These are phyloP conservation scores for Aquilaria yunnanensis DNA, from an alignment of 345 rosid species.

Conservation along the genomic window DNA sequence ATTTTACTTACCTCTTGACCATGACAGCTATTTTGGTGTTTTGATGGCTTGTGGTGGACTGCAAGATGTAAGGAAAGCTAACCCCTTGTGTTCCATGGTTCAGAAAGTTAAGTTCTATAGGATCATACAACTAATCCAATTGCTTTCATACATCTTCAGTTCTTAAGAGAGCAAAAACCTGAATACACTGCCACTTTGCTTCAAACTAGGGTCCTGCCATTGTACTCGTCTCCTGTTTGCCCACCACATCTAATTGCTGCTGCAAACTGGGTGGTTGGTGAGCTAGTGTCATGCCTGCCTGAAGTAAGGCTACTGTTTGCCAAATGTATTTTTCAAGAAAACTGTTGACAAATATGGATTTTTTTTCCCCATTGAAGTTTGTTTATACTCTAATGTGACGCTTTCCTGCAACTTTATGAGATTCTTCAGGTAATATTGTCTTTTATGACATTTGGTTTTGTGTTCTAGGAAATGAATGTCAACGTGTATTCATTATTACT, in stretches of 20 bases:
- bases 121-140: neutral
- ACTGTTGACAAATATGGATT: neutral
- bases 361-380: conserved; percentile 4
- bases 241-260: conserved; percentile 75
- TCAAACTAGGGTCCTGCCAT: conserved; percentile 54
- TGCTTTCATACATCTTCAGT: conserved; percentile 37
- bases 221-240: conserved; percentile 38
- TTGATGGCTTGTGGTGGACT: conserved; percentile 82
- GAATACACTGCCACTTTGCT: conserved; percentile 43
- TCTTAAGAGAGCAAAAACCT: conserved; percentile 62
- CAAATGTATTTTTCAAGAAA: conserved; percentile 3
- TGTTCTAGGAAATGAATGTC: conserved; percentile 54
- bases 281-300: conserved; percentile 72
- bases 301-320: conserved; percentile 36
- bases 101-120: conserved; percentile 2
- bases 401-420: neutral
- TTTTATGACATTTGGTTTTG: conserved; percentile 12
- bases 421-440: neutral
- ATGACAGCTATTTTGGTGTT: conserved; percentile 79
- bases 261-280: conserved; percentile 85
- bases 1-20: conserved; percentile 3
- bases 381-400: conserved; percentile 1
- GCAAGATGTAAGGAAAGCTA: conserved; percentile 68
- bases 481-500: conserved; percentile 66
- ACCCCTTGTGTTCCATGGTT: conserved; percentile 13